phyloP scores from a whole-genome alignment of 768 basidiomycete species.

The Lactarius sanguifluus region DNA sequence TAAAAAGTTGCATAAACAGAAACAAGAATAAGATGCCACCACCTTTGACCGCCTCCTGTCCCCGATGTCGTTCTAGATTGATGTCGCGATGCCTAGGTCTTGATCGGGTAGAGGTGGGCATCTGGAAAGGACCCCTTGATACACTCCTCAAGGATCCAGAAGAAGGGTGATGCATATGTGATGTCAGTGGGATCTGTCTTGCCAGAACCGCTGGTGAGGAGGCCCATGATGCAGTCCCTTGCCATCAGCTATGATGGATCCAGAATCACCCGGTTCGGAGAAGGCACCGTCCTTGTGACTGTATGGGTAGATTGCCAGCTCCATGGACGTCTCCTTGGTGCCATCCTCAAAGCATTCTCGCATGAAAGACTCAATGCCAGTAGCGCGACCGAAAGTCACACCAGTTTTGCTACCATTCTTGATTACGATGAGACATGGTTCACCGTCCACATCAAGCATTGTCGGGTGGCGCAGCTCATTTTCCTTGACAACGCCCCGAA shows the following conservation, averaged over 20 bases:
- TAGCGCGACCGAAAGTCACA: constrained; percentile 32
- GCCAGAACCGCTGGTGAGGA: constrained; percentile 28
- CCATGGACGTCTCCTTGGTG: constrained; percentile 24
- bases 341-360: constrained; percentile 25
- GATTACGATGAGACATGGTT: constrained; percentile 27
- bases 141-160: background rate
- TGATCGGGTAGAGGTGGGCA: constrained; percentile 1
- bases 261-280: constrained; percentile 32
- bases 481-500: constrained; percentile 28
- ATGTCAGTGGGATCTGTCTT: constrained; percentile 5
- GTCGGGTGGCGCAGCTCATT: constrained; percentile 28
- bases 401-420: constrained; percentile 33
- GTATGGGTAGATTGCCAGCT: constrained; percentile 25
- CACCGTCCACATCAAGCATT: constrained; percentile 26
- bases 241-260: constrained; percentile 29
- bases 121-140: constrained; percentile 2
- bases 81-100: background rate
- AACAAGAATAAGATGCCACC: too few relatives aligned
- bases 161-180: constrained; percentile 12
- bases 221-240: constrained; percentile 26
- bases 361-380: constrained; percentile 31
- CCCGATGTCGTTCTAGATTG: too few relatives aligned
- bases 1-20: too few relatives aligned
- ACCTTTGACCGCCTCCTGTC: too few relatives aligned
- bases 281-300: constrained; percentile 26